Evolutionary conservation across 139 green algal genomes (phyloP).

Genomic region (Auxenochlorella pyrenoidosa): DNA sequence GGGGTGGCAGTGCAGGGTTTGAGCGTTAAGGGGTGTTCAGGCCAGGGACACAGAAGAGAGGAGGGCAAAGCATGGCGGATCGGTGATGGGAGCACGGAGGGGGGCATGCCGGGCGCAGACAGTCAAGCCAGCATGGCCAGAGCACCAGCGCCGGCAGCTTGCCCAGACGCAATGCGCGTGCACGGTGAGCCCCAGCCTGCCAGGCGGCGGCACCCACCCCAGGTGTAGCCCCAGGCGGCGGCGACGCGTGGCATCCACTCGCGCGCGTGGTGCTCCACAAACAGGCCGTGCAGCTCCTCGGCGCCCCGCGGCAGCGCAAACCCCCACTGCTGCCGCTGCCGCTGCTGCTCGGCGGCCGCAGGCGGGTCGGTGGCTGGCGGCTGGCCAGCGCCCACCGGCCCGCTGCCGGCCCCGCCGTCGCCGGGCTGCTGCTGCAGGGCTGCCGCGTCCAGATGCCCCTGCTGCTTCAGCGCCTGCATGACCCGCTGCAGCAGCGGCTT

Average conservation of each 20-base stretch:
- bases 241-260: slow-evolving; percentile 17
- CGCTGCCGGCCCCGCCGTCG: neutral
- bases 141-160: too few species aligned
- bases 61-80: neutral
- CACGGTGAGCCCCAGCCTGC: neutral
- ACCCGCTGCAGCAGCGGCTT: slow-evolving; percentile 31
- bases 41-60: neutral
- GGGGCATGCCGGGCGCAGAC: too few species aligned
- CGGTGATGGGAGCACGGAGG: neutral
- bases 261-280: slow-evolving; percentile 10
- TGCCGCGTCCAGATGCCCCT: neutral
- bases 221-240: slow-evolving; percentile 2
- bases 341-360: neutral
- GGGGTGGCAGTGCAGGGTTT: neutral
- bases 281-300: slow-evolving; percentile 17
- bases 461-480: slow-evolving; percentile 10
- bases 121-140: too few species aligned
- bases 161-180: too few species aligned
- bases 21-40: neutral
- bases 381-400: neutral
- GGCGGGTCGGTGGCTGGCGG: neutral
- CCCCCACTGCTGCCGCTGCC: neutral
- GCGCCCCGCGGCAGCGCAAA: neutral
- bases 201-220: neutral
- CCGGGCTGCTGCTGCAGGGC: neutral